Evolutionary conservation across 2,329 filamentous ascomycete species (phyloP).

Genomic region (Fonsecaea monophora): DNA sequence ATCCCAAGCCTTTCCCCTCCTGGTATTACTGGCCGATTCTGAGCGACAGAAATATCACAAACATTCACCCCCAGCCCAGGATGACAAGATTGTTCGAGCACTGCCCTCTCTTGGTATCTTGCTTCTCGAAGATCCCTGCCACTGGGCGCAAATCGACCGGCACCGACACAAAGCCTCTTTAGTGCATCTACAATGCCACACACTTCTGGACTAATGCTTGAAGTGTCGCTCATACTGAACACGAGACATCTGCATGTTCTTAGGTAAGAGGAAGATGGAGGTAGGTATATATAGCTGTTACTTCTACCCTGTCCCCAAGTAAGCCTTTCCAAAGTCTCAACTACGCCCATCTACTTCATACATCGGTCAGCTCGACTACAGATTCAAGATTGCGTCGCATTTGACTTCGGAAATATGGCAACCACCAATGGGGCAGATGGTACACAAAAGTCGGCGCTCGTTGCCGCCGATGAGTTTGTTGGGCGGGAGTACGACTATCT

Average conservation of each 20-base stretch:
- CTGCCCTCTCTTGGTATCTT: background rate
- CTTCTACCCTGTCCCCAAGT: background rate
- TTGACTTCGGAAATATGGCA: slow-evolving; percentile 25
- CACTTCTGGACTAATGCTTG: background rate
- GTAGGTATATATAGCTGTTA: background rate
- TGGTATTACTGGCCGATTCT: background rate
- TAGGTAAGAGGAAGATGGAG: background rate
- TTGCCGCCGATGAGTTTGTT: slow-evolving; percentile 34
- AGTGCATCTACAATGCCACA: background rate
- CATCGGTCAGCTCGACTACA: background rate
- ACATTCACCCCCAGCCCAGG: background rate
- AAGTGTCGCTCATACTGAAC: background rate
- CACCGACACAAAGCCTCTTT: background rate
- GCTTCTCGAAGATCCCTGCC: background rate
- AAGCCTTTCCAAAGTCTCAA: background rate
- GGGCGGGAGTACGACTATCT: slow-evolving; percentile 43
- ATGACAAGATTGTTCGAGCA: background rate
- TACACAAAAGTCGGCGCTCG: slow-evolving; percentile 26
- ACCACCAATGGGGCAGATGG: slow-evolving; percentile 30
- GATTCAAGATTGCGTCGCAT: background rate
- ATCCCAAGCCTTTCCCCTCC: background rate
- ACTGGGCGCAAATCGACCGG: background rate
- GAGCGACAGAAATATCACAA: background rate
- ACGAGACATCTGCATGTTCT: background rate
- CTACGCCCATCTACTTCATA: background rate